These are phyloP conservation scores for Trichomonas vaginalis DNA, from an alignment of 208 protist genomes.

Conservation along the genomic window DNA sequence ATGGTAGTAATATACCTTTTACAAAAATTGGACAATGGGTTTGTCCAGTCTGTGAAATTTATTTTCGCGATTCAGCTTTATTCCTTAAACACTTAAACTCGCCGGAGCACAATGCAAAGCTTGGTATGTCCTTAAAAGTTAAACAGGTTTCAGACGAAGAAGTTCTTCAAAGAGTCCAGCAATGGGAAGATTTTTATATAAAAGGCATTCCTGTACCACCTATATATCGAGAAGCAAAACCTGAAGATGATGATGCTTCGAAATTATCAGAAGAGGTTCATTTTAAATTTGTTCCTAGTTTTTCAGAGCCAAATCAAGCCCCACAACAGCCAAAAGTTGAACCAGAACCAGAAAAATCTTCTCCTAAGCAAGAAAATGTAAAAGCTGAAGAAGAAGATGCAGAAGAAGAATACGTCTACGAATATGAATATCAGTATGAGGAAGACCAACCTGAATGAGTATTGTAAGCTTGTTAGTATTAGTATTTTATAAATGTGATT, in stretches of 20 bases:
- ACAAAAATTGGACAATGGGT: background rate
- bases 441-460: too few relatives aligned
- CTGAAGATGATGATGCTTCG: background rate
- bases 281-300: background rate
- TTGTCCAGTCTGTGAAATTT: background rate
- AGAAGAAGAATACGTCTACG: background rate
- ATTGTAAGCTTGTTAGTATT: too few relatives aligned
- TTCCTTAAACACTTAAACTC: background rate
- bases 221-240: background rate
- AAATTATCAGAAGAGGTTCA: background rate
- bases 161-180: background rate
- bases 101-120: background rate
- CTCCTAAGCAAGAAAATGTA: background rate
- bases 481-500: too few relatives aligned
- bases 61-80: background rate
- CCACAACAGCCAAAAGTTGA: background rate
- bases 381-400: background rate
- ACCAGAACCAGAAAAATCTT: background rate
- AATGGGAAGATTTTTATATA: constrained; percentile 18
- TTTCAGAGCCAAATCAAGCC: background rate
- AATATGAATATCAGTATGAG: background rate
- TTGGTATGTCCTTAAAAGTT: constrained; percentile 2
- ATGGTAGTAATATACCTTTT: background rate
- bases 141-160: background rate
- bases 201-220: background rate